Evolutionary conservation across 345 rosid genomes (phyloP).

Genomic region (Geranium brycei): DNA sequence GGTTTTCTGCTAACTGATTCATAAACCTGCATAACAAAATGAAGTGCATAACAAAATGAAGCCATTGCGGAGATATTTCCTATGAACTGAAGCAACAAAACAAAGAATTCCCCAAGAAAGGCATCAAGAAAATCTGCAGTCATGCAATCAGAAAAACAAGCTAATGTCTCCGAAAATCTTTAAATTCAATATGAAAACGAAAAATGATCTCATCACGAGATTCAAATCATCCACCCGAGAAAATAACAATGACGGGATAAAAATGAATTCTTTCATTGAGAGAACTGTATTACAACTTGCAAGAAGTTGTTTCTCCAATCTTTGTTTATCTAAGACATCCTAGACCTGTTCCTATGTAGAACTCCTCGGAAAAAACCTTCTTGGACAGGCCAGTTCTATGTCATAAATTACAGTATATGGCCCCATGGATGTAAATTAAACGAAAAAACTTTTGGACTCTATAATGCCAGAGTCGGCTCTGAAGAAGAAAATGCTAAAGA

Average conservation of each 20-base stretch:
- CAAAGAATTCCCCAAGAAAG: too few relatives aligned
- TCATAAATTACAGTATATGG: constrained; percentile 19
- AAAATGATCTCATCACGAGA: too few relatives aligned
- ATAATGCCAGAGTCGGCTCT: constrained; percentile 15
- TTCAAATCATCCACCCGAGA: not conserved
- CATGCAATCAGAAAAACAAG: too few relatives aligned
- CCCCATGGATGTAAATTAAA: constrained; percentile 11
- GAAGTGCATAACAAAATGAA: too few relatives aligned
- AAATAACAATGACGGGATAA: not conserved
- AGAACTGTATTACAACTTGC: not conserved
- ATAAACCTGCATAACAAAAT: too few relatives aligned
- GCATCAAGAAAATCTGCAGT: too few relatives aligned
- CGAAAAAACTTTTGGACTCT: constrained; percentile 13
- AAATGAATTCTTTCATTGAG: not conserved
- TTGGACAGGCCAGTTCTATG: constrained; percentile 14
- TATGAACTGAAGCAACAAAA: too few relatives aligned
- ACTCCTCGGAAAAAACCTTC: not conserved
- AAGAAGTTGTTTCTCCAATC: not conserved
- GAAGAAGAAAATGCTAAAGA: constrained; percentile 9
- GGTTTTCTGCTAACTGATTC: too few relatives aligned
- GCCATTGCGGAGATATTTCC: too few relatives aligned
- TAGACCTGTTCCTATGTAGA: not conserved
- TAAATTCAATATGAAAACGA: too few relatives aligned
- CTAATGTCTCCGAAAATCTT: too few relatives aligned
- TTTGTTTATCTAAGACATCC: not conserved